A percentile compares a stretch with the other conserved stretches of the same genome.
Evolutionary conservation across 1,139 yeast genomes (phyloP).

Genomic region (Scheffersomyces insectosa): DNA sequence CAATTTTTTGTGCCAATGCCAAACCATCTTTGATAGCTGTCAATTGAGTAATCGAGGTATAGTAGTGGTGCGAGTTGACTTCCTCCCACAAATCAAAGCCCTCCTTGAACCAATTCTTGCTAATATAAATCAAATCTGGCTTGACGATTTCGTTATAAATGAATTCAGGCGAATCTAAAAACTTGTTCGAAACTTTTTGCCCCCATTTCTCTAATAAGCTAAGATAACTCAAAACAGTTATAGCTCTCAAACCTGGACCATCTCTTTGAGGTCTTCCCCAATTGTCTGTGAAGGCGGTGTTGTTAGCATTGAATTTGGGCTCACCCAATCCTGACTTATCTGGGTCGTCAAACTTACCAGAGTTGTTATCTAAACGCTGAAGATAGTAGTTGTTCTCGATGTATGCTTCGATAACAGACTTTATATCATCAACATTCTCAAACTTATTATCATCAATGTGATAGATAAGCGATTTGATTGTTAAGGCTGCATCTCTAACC

Average conservation of each 20-base stretch:
- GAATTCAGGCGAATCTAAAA: conserved; percentile 25
- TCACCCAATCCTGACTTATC: conserved; percentile 71
- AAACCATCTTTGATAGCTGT: conserved; percentile 67
- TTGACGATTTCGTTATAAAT: conserved; percentile 57
- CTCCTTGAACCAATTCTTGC: conserved; percentile 58
- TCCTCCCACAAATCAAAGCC: conserved; percentile 98
- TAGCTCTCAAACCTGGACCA: conserved; percentile 84
- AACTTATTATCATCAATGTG: conserved; percentile 41
- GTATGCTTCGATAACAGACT: conserved; percentile 54
- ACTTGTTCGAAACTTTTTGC: conserved; percentile 20
- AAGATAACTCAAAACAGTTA: conserved; percentile 63
- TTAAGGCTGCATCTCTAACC: conserved; percentile 88
- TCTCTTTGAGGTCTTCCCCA: conserved; percentile 99
- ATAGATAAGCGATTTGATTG: conserved; percentile 65
- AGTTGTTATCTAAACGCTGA: conserved; percentile 67
- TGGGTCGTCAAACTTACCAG: conserved; percentile 58
- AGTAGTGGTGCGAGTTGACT: conserved; percentile 69
- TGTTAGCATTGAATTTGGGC: conserved; percentile 77
- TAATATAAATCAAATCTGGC: conserved; percentile 70
- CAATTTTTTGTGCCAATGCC: conserved; percentile 37
- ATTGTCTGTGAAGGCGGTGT: conserved; percentile 54
- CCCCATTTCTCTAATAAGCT: conserved; percentile 36
- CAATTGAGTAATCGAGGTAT: conserved; percentile 74
- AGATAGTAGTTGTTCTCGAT: conserved; percentile 56
- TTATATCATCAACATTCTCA: conserved; percentile 24